Evolutionary conservation across 768 basidiomycete genomes (phyloP), one percentile per base, ranked within the genome.

Genomic region (Boletus vinaceobasis): DNA sequence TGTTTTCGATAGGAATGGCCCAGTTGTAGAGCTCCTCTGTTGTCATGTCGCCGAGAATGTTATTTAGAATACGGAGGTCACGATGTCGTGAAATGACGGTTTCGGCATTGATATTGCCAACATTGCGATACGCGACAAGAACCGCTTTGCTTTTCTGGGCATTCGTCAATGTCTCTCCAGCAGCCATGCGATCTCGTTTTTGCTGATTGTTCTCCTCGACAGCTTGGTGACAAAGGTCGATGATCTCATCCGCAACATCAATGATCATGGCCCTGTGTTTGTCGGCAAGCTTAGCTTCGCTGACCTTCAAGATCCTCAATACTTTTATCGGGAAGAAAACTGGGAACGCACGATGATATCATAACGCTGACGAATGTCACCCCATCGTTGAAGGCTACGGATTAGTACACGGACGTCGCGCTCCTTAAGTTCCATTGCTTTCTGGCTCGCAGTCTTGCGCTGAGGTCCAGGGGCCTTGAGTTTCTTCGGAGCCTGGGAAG

Each of bases 141-240:
- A 98, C 91, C 1, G 97, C 97, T 71, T 98, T 98, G 79, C 93
- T 94, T 74, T 96, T 95, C 74, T 95, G 89, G 5, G 92, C 90
- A 60, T 93, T 92, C 17, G 88, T 90, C 69, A 96, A 77, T 1
- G 92, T 86, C 73, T 97, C 94, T 53, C 94, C 94, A 15, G 86
- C 83, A 19, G 86, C 87, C 54, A 87, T 74, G 50, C 87, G 84
- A 13, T 77, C 72, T 27, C 87, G 87, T 66, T 96, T 88, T 70
- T 88, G 85, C 11, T 85, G 81, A 65, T 90, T 90, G 71, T 88
- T 90, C 37, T 90, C 86, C 51, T 88, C 85, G 53, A 99, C 86
- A 6, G 93, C 93, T 49, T 82, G 81, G 26, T 81, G 79, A 65
- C 95, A 97, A 32, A 88, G 80, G 13, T 89, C 86, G 55, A 98